These are phyloP conservation scores for Paspalum vaginatum DNA, from an alignment of 176 grass and related monocot genomes.

Conservation along the genomic window DNA sequence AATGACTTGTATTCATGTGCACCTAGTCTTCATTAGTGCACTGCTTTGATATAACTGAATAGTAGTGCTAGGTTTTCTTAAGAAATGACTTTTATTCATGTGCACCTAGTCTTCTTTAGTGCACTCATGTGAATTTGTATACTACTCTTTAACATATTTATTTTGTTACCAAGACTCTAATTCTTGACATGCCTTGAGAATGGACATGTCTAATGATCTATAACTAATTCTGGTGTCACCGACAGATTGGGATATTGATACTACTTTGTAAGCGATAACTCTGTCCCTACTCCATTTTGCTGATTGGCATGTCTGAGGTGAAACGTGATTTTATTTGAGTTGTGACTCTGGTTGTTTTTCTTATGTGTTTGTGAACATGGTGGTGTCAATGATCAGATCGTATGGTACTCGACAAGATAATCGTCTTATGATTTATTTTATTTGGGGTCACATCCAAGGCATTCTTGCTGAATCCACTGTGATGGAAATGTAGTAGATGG, in stretches of 20 bases:
- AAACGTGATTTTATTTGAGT: background rate
- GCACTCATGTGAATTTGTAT: slow-evolving; percentile 26
- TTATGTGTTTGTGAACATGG: background rate
- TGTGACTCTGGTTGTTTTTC: background rate
- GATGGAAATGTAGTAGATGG: too few species aligned
- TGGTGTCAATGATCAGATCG: background rate
- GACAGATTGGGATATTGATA: background rate
- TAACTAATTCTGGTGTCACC: slow-evolving; percentile 7
- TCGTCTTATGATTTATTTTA: background rate
- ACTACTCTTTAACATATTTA: slow-evolving; percentile 12
- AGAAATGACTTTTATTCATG: background rate
- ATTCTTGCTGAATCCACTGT: background rate
- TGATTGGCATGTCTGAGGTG: background rate
- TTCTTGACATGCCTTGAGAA: background rate
- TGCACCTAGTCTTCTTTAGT: slow-evolving; percentile 16
- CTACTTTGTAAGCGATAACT: background rate
- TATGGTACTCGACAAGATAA: background rate
- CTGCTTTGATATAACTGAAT: slow-evolving; percentile 93
- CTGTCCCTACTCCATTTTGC: background rate
- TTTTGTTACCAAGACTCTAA: background rate
- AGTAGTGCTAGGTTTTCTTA: background rate
- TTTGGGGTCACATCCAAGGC: background rate
- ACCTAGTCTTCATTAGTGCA: too few species aligned
- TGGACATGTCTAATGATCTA: slow-evolving; percentile 20
- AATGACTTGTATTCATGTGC: background rate